phyloP scores from a whole-genome alignment of 768 basidiomycete species.

The Pleurotus eryngii region DNA sequence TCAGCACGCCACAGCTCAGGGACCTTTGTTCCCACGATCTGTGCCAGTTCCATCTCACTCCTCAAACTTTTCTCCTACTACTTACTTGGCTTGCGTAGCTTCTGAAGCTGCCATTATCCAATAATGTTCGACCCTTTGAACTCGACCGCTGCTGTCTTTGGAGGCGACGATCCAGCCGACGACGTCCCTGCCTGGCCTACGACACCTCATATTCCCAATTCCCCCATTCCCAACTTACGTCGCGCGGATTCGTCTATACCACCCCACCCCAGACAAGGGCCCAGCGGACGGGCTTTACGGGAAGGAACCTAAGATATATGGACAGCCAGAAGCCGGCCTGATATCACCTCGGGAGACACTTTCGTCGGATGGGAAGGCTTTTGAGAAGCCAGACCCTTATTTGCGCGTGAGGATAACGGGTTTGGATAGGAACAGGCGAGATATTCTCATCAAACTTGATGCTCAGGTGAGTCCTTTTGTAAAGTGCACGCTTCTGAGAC shows the following conservation, averaged over 20 bases:
- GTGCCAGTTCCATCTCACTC: too few relatives aligned
- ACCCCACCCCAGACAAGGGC: slow-evolving; percentile 47
- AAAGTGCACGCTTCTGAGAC: background rate
- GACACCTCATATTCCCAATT: slow-evolving; percentile 69
- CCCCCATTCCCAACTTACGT: slow-evolving; percentile 69
- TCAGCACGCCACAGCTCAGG: too few relatives aligned
- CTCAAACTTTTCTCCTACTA: too few relatives aligned
- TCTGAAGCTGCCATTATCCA: background rate
- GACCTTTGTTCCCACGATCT: too few relatives aligned
- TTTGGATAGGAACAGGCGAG: slow-evolving; percentile 91
- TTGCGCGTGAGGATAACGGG: slow-evolving; percentile 87
- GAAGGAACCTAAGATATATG: slow-evolving; percentile 83
- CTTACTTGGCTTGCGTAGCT: background rate
- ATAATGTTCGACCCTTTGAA: slow-evolving; percentile 73
- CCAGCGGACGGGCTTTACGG: slow-evolving; percentile 63
- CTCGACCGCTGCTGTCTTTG: slow-evolving; percentile 52
- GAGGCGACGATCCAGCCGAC: slow-evolving; percentile 37
- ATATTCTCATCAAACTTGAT: slow-evolving; percentile 91
- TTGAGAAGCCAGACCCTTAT: slow-evolving; percentile 79
- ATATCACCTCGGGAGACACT: slow-evolving; percentile 70
- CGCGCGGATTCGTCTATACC: slow-evolving; percentile 54
- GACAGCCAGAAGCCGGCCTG: slow-evolving; percentile 79
- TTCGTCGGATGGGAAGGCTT: slow-evolving; percentile 64
- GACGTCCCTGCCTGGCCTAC: slow-evolving; percentile 74
- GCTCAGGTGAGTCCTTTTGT: slow-evolving; percentile 65